Conservation (phyloP, 805 yeast species). For the Candida vartiovaarae region DNA sequence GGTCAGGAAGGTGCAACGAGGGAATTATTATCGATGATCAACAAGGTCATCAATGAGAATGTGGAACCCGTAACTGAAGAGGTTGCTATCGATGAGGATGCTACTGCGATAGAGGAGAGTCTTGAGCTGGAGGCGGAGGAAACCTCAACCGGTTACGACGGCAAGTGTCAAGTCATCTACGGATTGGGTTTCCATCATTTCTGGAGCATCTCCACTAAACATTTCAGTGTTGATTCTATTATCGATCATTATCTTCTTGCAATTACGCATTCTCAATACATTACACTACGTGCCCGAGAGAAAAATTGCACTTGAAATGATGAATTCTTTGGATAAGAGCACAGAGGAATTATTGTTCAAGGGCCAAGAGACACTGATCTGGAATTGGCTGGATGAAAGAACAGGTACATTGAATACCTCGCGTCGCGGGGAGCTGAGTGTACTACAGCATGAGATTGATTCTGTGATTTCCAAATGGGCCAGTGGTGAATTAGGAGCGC, state of each 20-base stretch:
- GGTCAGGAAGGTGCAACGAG: slow-evolving; percentile 70
- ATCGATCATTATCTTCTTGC: slow-evolving; percentile 9
- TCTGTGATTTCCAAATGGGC: slow-evolving; percentile 18
- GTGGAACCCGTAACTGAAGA: slow-evolving; percentile 1
- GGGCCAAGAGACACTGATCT: slow-evolving; percentile 20
- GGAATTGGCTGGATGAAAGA: slow-evolving; percentile 26
- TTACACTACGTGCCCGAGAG: slow-evolving; percentile 1
- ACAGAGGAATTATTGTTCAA: slow-evolving; percentile 11
- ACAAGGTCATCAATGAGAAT: slow-evolving; percentile 8
- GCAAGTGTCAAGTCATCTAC: not conserved
- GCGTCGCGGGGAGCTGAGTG: slow-evolving; percentile 2
- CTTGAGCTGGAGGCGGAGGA: not conserved
- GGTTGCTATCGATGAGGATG: not conserved
- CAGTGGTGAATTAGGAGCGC: slow-evolving; percentile 11
- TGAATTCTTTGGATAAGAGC: slow-evolving; percentile 1
- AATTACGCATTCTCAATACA: slow-evolving; percentile 9
- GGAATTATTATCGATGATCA: slow-evolving; percentile 30
- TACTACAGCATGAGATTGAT: slow-evolving; percentile 17
- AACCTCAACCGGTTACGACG: too few species aligned
- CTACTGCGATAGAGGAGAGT: not conserved
- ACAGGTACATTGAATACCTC: slow-evolving; percentile 8
- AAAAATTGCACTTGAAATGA: not conserved
- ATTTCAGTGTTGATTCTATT: slow-evolving; percentile 7
- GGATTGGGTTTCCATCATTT: not conserved
- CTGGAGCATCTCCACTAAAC: slow-evolving; percentile 8